phyloP scores from a whole-genome alignment of 225 moss, liverwort and hornwort genomes.

The Physcomitrium patens region DNA sequence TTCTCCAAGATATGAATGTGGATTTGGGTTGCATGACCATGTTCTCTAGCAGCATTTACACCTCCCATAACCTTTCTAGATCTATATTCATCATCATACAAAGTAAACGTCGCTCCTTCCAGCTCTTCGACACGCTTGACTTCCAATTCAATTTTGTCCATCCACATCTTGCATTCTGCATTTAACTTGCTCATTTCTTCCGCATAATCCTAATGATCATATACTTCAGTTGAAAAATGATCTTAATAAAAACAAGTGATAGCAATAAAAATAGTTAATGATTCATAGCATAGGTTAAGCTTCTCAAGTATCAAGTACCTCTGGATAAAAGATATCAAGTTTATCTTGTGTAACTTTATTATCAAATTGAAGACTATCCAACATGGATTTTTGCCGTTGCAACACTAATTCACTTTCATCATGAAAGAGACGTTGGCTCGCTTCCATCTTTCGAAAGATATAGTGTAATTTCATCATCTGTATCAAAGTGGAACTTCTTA shows the following conservation, averaged over 20 bases:
- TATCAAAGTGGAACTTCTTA: background rate
- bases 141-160: slow-evolving; percentile 73
- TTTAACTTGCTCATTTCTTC: slow-evolving; percentile 55
- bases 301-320: slow-evolving; percentile 35
- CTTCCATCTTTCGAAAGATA: slow-evolving; percentile 83
- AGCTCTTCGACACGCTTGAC: slow-evolving; percentile 68
- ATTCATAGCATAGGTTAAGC: too few species aligned
- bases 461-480: slow-evolving; percentile 92
- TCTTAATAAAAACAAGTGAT: background rate
- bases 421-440: slow-evolving; percentile 89
- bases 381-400: slow-evolving; percentile 64
- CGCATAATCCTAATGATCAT: slow-evolving; percentile 37
- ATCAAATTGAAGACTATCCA: slow-evolving; percentile 79
- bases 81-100: slow-evolving; percentile 75
- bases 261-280: too few species aligned
- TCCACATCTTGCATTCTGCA: slow-evolving; percentile 56
- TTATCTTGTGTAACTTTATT: slow-evolving; percentile 79
- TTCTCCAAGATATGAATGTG: slow-evolving; percentile 88
- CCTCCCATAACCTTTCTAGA: slow-evolving; percentile 88
- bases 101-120: slow-evolving; percentile 59
- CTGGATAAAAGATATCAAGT: slow-evolving; percentile 80
- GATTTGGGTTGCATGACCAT: slow-evolving; percentile 79
- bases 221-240: background rate
- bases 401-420: slow-evolving; percentile 88
- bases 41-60: slow-evolving; percentile 71